Percentiles rank a stretch among this genome's conserved stretches.
phyloP scores from a whole-genome alignment of 208 protist genomes.

The Crithidia sp. region DNA sequence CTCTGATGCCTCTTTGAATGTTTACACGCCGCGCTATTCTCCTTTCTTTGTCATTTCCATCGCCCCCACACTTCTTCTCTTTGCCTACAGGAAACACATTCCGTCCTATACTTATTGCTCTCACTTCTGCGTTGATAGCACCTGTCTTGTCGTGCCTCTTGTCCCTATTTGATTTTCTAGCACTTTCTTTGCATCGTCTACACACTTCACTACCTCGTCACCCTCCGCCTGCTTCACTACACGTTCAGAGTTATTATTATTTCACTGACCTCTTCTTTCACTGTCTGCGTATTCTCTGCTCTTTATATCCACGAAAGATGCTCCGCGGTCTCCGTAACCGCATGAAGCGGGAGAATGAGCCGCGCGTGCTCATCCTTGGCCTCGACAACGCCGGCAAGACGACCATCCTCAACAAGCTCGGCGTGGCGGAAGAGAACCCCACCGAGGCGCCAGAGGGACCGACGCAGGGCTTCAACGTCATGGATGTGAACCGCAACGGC shows the following conservation, averaged over 20 bases:
- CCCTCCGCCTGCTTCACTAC: too few species aligned
- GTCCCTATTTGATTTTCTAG: too few species aligned
- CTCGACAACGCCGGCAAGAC: slow-evolving; percentile 98
- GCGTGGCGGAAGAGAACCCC: slow-evolving; percentile 66
- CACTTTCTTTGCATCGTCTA: too few species aligned
- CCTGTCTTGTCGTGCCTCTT: too few species aligned
- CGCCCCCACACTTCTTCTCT: too few species aligned
- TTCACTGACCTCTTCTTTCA: not conserved
- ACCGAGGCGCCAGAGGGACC: slow-evolving; percentile 95
- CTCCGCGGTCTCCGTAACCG: slow-evolving; percentile 85
- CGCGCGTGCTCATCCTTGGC: slow-evolving; percentile 95
- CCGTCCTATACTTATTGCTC: too few species aligned
- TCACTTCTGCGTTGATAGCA: too few species aligned
- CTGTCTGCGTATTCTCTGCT: not conserved
- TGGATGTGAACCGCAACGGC: slow-evolving; percentile 94
- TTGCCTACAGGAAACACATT: too few species aligned
- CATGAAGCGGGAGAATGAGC: slow-evolving; percentile 92
- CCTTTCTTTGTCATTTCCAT: not conserved
- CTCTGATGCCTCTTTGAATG: too few species aligned
- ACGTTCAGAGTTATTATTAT: not conserved
- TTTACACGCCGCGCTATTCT: not conserved
- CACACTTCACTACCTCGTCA: too few species aligned
- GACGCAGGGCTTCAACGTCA: slow-evolving; percentile 99
- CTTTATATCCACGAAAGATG: slow-evolving; percentile 43
- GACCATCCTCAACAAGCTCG: slow-evolving; percentile 94